These are phyloP conservation scores for Dryadomyces quercivorus DNA, from an alignment of 2,329 filamentous ascomycete genomes.

Conservation along the genomic window DNA sequence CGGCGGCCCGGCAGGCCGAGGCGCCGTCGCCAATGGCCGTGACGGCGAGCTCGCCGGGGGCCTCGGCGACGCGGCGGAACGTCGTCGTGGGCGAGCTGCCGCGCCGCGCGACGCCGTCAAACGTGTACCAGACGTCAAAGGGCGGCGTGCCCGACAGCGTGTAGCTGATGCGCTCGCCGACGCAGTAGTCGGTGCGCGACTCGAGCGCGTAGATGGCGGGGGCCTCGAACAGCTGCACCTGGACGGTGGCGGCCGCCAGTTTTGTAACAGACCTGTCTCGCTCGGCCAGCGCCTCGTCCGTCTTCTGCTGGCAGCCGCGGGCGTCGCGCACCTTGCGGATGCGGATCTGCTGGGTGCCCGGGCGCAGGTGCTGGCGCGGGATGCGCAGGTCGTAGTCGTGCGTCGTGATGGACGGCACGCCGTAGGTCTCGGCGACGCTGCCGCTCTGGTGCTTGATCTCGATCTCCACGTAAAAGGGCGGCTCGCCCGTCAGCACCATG, in stretches of 20 bases:
- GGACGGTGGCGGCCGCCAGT: slow-evolving; percentile 49
- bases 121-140: slow-evolving; percentile 87
- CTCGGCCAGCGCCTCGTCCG: slow-evolving; percentile 4
- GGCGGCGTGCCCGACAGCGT: slow-evolving; percentile 82
- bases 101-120: slow-evolving; percentile 66
- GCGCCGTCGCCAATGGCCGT: slow-evolving; percentile 79
- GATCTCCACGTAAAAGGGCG: slow-evolving; percentile 83
- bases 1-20: slow-evolving; percentile 72
- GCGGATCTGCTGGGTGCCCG: slow-evolving; percentile 80
- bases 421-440: slow-evolving; percentile 60
- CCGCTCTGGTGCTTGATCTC: slow-evolving; percentile 87
- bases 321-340: slow-evolving; percentile 85
- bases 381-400: slow-evolving; percentile 71
- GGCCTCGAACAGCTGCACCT: slow-evolving; percentile 86
- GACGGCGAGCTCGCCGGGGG: slow-evolving; percentile 78
- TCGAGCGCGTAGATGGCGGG: slow-evolving; percentile 85
- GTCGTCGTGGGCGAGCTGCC: slow-evolving; percentile 68
- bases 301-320: slow-evolving; percentile 68
- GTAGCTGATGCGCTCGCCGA: slow-evolving; percentile 89
- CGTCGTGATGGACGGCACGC: slow-evolving; percentile 65
- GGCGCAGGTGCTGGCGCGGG: slow-evolving; percentile 69
- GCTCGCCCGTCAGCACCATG: slow-evolving; percentile 66
- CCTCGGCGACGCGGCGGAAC: slow-evolving; percentile 88
- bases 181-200: slow-evolving; percentile 77
- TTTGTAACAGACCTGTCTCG: too few relatives aligned